These are phyloP conservation scores for Nigrospora oryzae DNA, from an alignment of 2,329 filamentous ascomycete genomes.

Conservation along the genomic window DNA sequence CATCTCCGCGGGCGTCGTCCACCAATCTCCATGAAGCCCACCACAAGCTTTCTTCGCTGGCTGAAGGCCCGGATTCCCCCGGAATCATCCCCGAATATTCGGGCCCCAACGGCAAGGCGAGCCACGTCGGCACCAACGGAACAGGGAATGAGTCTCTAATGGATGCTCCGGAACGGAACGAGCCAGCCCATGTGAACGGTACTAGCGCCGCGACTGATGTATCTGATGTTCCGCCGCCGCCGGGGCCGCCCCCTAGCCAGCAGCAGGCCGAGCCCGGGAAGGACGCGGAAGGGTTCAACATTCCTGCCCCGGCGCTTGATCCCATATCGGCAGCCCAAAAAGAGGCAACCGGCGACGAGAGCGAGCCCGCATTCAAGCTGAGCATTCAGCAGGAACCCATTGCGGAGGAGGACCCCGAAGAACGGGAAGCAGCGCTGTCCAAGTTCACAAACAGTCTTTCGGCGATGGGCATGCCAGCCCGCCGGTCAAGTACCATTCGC, in stretches of 20 bases:
- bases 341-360: slow-evolving; percentile 53
- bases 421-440: slow-evolving; percentile 63
- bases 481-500: slow-evolving; percentile 68
- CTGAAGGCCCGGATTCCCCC: slow-evolving; percentile 42
- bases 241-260: slow-evolving; percentile 37
- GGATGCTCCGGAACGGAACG: slow-evolving; percentile 17
- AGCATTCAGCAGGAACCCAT: slow-evolving; percentile 74
- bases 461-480: slow-evolving; percentile 52
- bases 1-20: slow-evolving; percentile 52
- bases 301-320: slow-evolving; percentile 56
- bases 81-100: slow-evolving; percentile 17
- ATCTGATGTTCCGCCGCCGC: slow-evolving; percentile 42
- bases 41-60: slow-evolving; percentile 45
- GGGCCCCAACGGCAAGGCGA: slow-evolving; percentile 20
- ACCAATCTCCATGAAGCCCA: slow-evolving; percentile 48
- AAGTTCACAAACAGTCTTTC: slow-evolving; percentile 69
- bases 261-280: slow-evolving; percentile 35
- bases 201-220: slow-evolving; percentile 31
- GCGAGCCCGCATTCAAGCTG: slow-evolving; percentile 66
- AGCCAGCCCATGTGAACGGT: slow-evolving; percentile 37
- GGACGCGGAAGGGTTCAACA: slow-evolving; percentile 68
- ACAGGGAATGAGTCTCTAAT: slow-evolving; percentile 24
- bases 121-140: slow-evolving; percentile 37
- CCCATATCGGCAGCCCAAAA: slow-evolving; percentile 65
- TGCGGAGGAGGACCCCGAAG: slow-evolving; percentile 67